Conservation (phyloP, 805 yeast species). For the Jamesozyma lodderae region DNA sequence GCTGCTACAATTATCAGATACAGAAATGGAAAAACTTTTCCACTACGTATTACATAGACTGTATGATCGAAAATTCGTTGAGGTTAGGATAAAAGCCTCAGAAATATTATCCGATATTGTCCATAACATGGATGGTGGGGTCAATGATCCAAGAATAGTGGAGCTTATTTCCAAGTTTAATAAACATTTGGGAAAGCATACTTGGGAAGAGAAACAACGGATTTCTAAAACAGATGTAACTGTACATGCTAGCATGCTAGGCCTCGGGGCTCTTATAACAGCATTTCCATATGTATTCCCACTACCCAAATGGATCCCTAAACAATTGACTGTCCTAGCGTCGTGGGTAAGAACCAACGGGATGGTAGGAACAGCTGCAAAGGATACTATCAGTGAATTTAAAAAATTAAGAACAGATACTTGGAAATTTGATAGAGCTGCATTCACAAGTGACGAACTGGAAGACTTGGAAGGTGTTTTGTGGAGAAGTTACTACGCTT, state of each 20-base stretch:
- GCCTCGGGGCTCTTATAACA: conserved; percentile 76
- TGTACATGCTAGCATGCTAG: conserved; percentile 80
- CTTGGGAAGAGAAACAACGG: conserved; percentile 28
- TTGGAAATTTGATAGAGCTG: conserved; percentile 81
- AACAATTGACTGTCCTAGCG: conserved; percentile 58
- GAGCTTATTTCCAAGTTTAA: conserved; percentile 37
- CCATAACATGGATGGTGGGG: conserved; percentile 46
- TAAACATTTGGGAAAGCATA: conserved; percentile 16
- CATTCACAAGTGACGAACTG: conserved; percentile 67
- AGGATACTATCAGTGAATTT: conserved; percentile 69
- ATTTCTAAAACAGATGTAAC: conserved; percentile 34
- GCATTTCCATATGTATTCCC: conserved; percentile 91
- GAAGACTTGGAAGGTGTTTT: conserved; percentile 91
- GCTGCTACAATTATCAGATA: conserved; percentile 41
- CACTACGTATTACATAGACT: conserved; percentile 40
- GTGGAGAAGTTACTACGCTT: conserved; percentile 87
- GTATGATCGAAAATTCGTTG: conserved; percentile 55
- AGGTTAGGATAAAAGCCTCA: conserved; percentile 68
- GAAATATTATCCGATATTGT: conserved; percentile 71
- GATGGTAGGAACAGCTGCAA: conserved; percentile 72
- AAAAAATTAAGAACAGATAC: conserved; percentile 91
- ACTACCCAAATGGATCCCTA: conserved; percentile 85
- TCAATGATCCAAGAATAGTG: conserved; percentile 28
- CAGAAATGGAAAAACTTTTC: conserved; percentile 43
- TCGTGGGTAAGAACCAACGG: conserved; percentile 69